Conservation (phyloP, 139 green algal genomes). For the Gonium pectorale region DNA sequence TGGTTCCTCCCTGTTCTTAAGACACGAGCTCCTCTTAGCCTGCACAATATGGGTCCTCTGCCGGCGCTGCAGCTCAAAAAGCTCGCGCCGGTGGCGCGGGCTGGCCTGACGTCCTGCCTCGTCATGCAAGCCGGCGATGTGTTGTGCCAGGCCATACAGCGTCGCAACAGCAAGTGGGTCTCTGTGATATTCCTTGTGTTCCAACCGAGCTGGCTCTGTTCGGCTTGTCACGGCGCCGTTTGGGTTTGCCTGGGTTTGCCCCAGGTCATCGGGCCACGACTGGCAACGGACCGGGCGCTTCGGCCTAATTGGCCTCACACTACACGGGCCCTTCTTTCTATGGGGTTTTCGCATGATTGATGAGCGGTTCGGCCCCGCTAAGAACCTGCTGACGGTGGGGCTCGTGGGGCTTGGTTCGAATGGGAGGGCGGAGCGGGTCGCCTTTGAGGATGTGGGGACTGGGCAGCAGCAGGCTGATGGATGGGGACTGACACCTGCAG, state of each 20-base stretch:
- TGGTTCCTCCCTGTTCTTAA: no score
- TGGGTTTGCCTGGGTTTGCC: background rate
- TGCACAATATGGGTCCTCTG: slow-evolving; percentile 5
- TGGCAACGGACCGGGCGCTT: slow-evolving; percentile 52
- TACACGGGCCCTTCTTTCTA: slow-evolving; percentile 72
- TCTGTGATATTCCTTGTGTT: no score
- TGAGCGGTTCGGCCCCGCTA: slow-evolving; percentile 21
- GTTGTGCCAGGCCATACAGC: slow-evolving; percentile 8
- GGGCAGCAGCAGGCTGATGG: no score
- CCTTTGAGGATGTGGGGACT: no score
- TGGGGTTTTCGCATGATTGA: slow-evolving; percentile 65
- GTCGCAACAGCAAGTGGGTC: background rate
- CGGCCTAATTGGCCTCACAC: slow-evolving; percentile 54
- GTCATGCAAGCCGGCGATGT: slow-evolving; percentile 21
- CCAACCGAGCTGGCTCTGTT: background rate
- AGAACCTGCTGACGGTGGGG: slow-evolving; percentile 36
- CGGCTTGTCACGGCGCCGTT: background rate
- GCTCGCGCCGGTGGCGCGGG: slow-evolving; percentile 11
- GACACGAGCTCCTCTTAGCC: no score
- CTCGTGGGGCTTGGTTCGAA: background rate
- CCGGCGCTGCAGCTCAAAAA: background rate
- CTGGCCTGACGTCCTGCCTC: background rate
- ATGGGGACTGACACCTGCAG: no score
- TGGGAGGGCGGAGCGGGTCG: background rate
- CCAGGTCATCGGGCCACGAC: no score